Evolutionary conservation across 78 protist species (phyloP), one percentile per base, ranked within the genome.

Genomic region (Planoprotostelium fungivorum): DNA sequence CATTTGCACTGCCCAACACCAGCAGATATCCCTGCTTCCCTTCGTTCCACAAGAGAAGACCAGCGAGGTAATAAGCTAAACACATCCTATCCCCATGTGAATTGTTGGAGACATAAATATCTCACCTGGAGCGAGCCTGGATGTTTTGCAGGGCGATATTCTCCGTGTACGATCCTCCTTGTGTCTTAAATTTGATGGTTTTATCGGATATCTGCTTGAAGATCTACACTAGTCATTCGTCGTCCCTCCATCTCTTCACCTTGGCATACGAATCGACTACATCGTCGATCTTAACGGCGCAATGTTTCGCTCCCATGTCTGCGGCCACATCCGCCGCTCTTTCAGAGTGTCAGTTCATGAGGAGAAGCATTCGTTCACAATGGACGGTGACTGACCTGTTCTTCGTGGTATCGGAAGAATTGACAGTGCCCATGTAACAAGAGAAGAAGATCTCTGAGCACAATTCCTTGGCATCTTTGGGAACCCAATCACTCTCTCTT

Each of bases 71-170:
- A 91, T 96, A 96, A 1, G 96, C 92, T 0, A 94, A 0, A 0
- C 95, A 96, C 98, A 96, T 96, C 10, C 98, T 89, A 25, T 25
- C 16, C 5, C 16, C 73, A n/a, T 51, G 73, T 51, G 31, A 51
- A 16, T 51, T 16, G 5, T 51, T 16, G 16, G 16, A 51, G 73
- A 51, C 73, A 25, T 5, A 51, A 63, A 0, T 0, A 29, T 1
- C 34, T 87, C 38, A 37, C 86, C 29, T 28, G 87, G 85, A 34
- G 35, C 94, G 36, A 0, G 92, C 98, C 90, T 97, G 98, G 31
- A 97, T 89, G 84, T 97, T 97, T 85, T 97, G 98, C 37, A 97
- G 91, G 10, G 98, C 98, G 29, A 97, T 36, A 38, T 95, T 94
- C 93, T 95, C 97, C 9, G 86, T 37, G 84, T 39, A 0, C 29